Evolutionary conservation across 2,329 filamentous ascomycete species (phyloP).

Genomic region (Hyphodiscus sp.): DNA sequence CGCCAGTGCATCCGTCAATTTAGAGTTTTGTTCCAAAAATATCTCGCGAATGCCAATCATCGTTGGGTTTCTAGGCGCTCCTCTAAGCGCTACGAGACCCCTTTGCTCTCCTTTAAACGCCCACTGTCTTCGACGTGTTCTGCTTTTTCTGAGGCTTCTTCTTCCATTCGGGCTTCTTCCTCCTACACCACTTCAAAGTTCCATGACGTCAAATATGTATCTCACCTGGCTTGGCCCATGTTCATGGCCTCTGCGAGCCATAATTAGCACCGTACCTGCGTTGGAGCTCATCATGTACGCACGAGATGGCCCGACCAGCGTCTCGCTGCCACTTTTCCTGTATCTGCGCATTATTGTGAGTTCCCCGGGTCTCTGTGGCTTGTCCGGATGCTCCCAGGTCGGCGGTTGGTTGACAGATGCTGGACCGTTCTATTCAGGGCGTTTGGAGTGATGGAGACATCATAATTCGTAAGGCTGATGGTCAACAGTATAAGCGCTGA

Average conservation of each 20-base stretch:
- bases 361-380: conserved; percentile 4
- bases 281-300: conserved; percentile 11
- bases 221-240: conserved; percentile 1
- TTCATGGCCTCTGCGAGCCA: conserved; percentile 2
- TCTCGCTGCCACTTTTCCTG: conserved; percentile 15
- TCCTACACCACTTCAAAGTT: conserved; percentile 15
- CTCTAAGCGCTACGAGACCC: conserved; percentile 17
- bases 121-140: background rate
- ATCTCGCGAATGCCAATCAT: conserved; percentile 9
- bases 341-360: conserved; percentile 10
- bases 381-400: conserved; percentile 1
- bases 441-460: conserved; percentile 4
- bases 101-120: conserved; percentile 9
- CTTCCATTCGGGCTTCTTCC: conserved; percentile 13
- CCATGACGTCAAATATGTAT: conserved; percentile 12
- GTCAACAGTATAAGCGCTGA: conserved; percentile 14
- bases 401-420: conserved; percentile 7
- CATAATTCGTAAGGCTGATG: conserved; percentile 19
- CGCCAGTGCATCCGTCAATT: background rate
- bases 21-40: conserved; percentile 2
- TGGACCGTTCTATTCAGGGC: background rate
- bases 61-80: conserved; percentile 10
- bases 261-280: conserved; percentile 18
- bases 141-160: conserved; percentile 3
- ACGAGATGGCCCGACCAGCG: conserved; percentile 14